Evolutionary conservation across 495 filamentous ascomycete species (phyloP).

Genomic region (Neurospora sp.): DNA sequence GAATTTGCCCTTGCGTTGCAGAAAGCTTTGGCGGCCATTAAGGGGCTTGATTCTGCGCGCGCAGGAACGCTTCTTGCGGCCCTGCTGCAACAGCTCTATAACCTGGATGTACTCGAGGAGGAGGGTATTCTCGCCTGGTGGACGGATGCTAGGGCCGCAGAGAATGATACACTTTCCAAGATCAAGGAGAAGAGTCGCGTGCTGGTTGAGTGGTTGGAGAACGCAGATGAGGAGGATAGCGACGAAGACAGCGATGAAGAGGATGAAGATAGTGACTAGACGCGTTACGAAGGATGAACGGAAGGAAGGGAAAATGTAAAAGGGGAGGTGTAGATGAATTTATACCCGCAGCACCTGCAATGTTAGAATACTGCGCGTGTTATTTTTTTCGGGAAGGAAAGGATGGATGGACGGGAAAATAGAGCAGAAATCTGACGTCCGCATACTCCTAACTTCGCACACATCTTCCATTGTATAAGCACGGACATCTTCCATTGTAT

Average conservation of each 20-base stretch:
- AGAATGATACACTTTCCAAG: conserved; percentile 53
- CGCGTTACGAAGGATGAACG: neutral
- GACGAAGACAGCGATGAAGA: conserved; percentile 62
- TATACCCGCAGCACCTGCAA: neutral
- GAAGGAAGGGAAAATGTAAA: neutral
- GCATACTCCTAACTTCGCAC: neutral
- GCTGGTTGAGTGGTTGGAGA: conserved; percentile 78
- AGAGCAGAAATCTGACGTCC: neutral
- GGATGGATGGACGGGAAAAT: neutral
- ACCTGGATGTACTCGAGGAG: conserved; percentile 77
- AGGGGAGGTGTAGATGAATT: neutral
- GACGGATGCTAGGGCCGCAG: conserved; percentile 55
- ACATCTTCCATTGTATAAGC: neutral
- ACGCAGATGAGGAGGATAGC: conserved; percentile 70
- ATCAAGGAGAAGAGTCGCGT: conserved; percentile 64
- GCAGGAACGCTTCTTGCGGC: conserved; percentile 60
- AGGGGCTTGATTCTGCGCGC: conserved; percentile 36
- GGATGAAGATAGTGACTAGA: conserved; percentile 20
- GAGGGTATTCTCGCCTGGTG: conserved; percentile 87
- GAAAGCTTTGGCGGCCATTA: conserved; percentile 56
- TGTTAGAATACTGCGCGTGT: neutral
- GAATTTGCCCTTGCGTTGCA: conserved; percentile 78
- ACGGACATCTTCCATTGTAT: no score
- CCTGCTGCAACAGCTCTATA: conserved; percentile 70
- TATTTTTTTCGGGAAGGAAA: neutral